Base-by-base conservation (phyloP, 768 basidiomycete genomes). In the Mycena galopus region DNA sequence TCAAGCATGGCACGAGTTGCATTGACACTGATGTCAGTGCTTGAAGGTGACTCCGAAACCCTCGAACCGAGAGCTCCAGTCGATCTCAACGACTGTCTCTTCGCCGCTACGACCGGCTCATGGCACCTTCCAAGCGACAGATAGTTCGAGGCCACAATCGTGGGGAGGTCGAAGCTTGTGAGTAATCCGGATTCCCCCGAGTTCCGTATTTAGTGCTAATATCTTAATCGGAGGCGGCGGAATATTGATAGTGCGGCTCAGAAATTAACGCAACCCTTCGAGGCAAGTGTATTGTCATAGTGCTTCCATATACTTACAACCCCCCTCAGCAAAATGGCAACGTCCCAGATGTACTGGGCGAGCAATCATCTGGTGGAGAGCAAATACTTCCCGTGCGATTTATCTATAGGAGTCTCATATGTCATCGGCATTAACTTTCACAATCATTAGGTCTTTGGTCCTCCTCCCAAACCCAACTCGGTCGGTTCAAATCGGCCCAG, bases 371-470 rank as follows among this genome's bases (percentile, higher is more conserved):
- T 35, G 35, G 35, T 35, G 35, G 35, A 35, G 35, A 35, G 35
- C 6, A 35, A 12, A 35, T 35, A 35, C 12, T 35, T 35, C 35
- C 35, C 12, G 35, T 35, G 35, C 12, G 35, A 35, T 35, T 35
- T 35, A 35, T 35, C 35, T 35, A 35, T 35, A 35, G 12, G 7
- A 35, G 12, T 35, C 35, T 35, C 35, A 35, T 35, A 35, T 35
- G 7, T 35, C 35, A 35, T 35, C 35, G 12, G 35, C 35, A 12
- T 35, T 35, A 12, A 35, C 35, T 35, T 60, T 27, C 10, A 60
- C 35, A 37, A 42, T 60, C 29, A 42, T 19, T 42, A 60, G 59
- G 59, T 60, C 39, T 60, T 60, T 42, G 60, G 60, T 62, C 60
- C 60, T 29, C 27, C 25, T 29, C 39, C n/a, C 27, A 62, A 62